phyloP scores from a whole-genome alignment of 1,139 yeast genomes.

The Entelexis sorbosivorans region DNA sequence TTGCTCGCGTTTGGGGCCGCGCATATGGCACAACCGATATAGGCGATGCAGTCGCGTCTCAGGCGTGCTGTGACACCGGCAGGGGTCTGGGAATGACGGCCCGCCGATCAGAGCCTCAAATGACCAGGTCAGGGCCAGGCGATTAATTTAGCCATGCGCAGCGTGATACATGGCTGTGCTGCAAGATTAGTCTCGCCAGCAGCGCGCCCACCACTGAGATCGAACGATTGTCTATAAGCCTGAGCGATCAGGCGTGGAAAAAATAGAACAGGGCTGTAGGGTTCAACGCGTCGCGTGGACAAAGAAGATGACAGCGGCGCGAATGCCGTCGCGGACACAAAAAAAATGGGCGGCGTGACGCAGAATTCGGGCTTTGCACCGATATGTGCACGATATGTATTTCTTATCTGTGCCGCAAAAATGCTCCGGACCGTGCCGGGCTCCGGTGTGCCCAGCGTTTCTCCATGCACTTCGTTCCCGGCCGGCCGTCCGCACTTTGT shows the following conservation, averaged over 20 bases:
- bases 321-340: not conserved
- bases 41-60: too few relatives aligned
- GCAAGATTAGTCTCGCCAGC: constrained; percentile 3
- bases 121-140: not conserved
- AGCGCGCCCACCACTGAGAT: constrained; percentile 1
- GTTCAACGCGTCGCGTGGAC: constrained; percentile 2
- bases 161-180: constrained; percentile 3
- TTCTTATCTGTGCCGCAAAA: not conserved
- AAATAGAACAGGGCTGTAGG: constrained; percentile 6
- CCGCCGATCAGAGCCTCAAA: not conserved
- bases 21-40: too few relatives aligned
- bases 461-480: not conserved
- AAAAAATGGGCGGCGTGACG: not conserved
- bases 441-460: not conserved
- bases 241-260: not conserved
- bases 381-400: not conserved
- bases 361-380: not conserved
- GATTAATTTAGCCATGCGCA: not conserved
- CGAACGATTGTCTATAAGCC: not conserved
- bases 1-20: too few relatives aligned
- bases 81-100: too few relatives aligned
- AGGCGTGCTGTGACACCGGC: too few relatives aligned
- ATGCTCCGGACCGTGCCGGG: not conserved
- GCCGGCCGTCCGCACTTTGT: not conserved
- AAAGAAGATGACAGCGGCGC: not conserved